These are phyloP conservation scores for Metroxylon sagu DNA, from an alignment of 176 grass and related monocot species.

Conservation along the genomic window DNA sequence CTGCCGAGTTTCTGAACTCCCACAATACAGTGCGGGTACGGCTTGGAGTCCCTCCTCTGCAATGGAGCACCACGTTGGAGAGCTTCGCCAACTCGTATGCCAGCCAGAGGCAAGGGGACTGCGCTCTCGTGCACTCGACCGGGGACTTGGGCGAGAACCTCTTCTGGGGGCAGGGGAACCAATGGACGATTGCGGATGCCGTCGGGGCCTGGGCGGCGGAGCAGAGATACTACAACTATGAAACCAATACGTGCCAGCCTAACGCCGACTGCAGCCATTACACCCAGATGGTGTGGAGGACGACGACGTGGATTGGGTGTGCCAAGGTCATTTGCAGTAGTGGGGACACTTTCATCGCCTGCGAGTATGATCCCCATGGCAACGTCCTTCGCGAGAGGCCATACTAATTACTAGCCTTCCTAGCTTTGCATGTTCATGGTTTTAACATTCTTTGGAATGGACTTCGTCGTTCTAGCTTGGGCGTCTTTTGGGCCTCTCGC, in stretches of 20 bases:
- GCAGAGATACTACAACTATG: slow-evolving; percentile 45
- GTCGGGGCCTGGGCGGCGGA: slow-evolving; percentile 57
- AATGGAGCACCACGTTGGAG: slow-evolving; percentile 45
- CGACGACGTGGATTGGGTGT: slow-evolving; percentile 28
- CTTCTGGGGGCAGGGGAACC: slow-evolving; percentile 61
- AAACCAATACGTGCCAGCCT: slow-evolving; percentile 49
- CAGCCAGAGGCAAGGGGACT: slow-evolving; percentile 43
- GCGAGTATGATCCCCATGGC: slow-evolving; percentile 76
- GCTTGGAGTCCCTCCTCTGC: slow-evolving; percentile 31
- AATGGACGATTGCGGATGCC: slow-evolving; percentile 45
- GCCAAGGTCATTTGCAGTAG: slow-evolving; percentile 41
- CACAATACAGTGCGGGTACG: slow-evolving; percentile 43
- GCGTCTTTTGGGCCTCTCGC: too few species aligned
- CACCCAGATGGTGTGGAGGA: slow-evolving; percentile 75
- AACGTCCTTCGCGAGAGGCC: slow-evolving; percentile 62
- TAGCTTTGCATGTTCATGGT: too few species aligned
- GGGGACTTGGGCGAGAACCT: slow-evolving; percentile 81
- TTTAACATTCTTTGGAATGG: too few species aligned
- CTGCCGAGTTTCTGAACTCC: slow-evolving; percentile 31
- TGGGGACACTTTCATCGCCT: slow-evolving; percentile 51
- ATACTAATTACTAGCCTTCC: slow-evolving; percentile 17
- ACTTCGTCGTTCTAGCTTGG: too few species aligned
- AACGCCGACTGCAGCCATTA: slow-evolving; percentile 60
- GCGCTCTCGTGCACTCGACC: slow-evolving; percentile 62
- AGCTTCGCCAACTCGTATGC: slow-evolving; percentile 53